Conservation (phyloP, 2,329 filamentous ascomycete species). For the Neonectria punicea region DNA sequence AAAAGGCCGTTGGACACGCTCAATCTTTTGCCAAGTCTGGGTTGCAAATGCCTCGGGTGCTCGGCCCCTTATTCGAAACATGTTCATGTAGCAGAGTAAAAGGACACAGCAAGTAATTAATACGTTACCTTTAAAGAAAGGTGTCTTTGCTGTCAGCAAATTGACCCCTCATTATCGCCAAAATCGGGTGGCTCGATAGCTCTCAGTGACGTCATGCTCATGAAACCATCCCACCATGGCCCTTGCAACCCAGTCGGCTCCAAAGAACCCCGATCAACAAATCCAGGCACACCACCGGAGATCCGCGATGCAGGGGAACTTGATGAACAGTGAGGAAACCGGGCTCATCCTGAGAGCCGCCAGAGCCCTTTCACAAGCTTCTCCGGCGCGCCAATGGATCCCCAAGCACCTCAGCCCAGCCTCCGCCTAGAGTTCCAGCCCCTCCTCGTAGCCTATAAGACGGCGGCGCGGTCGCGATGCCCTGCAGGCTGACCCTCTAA, state of each 20-base stretch:
- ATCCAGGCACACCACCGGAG: background rate
- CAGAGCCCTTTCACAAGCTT: background rate
- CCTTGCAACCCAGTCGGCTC: background rate
- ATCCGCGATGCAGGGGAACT: background rate
- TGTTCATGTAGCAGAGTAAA: background rate
- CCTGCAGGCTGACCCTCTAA: background rate
- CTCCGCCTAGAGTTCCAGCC: background rate
- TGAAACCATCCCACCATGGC: constrained; percentile 8
- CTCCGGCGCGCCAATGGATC: background rate
- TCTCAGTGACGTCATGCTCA: constrained; percentile 20
- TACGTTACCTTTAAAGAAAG: background rate
- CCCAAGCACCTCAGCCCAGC: background rate
- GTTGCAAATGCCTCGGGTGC: background rate
- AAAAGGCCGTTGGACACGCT: background rate
- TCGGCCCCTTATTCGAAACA: background rate
- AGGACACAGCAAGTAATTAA: background rate
- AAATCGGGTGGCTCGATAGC: background rate
- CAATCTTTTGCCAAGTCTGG: background rate
- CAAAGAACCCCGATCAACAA: background rate
- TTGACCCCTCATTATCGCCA: constrained; percentile 1
- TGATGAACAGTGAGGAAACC: background rate
- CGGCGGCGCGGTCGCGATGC: constrained; percentile 13
- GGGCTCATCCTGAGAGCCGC: background rate
- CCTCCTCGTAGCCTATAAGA: constrained; percentile 5
- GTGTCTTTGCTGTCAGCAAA: background rate